A percentile compares a stretch with the other conserved stretches of the same genome.
Evolutionary conservation across 257 asterid species (phyloP).

Genomic region (Nicotiana tomentosiformis): DNA sequence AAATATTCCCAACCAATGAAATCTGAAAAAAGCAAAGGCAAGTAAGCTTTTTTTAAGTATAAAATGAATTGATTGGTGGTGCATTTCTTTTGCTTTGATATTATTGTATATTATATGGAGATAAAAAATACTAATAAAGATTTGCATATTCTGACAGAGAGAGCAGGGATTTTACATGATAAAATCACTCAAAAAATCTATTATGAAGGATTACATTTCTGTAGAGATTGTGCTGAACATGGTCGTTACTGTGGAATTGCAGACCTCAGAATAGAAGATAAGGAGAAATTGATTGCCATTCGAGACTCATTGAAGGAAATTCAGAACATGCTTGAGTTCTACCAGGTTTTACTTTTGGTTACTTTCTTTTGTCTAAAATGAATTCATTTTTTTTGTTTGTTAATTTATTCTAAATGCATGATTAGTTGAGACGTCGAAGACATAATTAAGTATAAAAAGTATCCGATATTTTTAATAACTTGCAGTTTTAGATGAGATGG

Average conservation of each 20-base stretch:
- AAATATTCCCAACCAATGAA: background rate
- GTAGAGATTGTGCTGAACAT: constrained; percentile 39
- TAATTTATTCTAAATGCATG: background rate
- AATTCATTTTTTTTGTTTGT: background rate
- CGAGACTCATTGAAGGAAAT: constrained; percentile 46
- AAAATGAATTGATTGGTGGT: background rate
- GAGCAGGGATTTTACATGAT: constrained; percentile 37
- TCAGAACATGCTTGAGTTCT: constrained; percentile 26
- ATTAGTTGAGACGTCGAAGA: background rate
- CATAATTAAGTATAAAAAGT: background rate
- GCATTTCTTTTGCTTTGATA: background rate
- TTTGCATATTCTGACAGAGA: constrained; percentile 29
- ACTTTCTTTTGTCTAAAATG: background rate
- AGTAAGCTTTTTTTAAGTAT: background rate
- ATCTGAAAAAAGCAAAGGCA: background rate
- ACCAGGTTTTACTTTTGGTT: constrained; percentile 29
- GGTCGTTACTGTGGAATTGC: constrained; percentile 35
- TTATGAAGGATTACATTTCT: constrained; percentile 22
- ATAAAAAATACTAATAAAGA: background rate
- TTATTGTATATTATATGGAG: background rate
- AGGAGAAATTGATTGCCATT: constrained; percentile 32
- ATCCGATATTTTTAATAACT: background rate
- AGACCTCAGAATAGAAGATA: constrained; percentile 31
- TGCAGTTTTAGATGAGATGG: background rate
- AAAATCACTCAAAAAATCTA: constrained; percentile 28